Evolutionary conservation across 805 yeast species (phyloP), one percentile per base, ranked within the genome.

Genomic region (Metschnikowia kofuensis): DNA sequence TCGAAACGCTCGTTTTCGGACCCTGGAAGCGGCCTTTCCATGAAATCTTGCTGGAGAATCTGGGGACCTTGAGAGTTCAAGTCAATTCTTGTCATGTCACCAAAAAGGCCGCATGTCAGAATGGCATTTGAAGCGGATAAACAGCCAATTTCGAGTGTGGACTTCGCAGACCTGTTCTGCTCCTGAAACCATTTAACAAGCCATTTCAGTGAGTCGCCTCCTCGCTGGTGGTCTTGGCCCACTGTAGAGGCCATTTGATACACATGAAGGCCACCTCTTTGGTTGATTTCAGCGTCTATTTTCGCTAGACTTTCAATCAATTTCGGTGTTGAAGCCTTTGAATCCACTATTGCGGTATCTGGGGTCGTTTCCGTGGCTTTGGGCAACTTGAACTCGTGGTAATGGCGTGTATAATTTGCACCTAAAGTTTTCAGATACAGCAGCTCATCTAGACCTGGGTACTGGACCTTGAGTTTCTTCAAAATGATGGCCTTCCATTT

Each of bases 151-250:
- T 92, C 99, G 29, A 92, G 70, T 0, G 95, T 86, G 16, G 38
- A 58, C 6, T n/a, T n/a, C 1, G 53, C 50, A 4, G 31, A 56
- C 8, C 57, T 42, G 21, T 15, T 36, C 32, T 16, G n/a, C 10
- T 35, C 14, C 36, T 37, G 44, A 32, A 42, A 48, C 91, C 95
- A 89, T 48, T 82, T 79, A n/a, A 89, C 76, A 40, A 92, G 69
- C 58, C 83, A 74, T 56, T 85, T 87, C 2, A 96, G 89, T 0
- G 97, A 89, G 62, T 92, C 99, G 1, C 97, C 96, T 0, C 99
- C 98, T 53, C 98, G 65, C 41, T 76, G 75, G 0, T 66, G 63
- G 49, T 81, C 79, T 59, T 92, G 99, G 0, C 99, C 99, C 44
- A 82, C 80, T 1, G 86, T 78, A 1, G 96, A 88, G 0, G 98